Base-by-base conservation (phyloP, 768 basidiomycete species). In the Tubosaeta sp. region DNA sequence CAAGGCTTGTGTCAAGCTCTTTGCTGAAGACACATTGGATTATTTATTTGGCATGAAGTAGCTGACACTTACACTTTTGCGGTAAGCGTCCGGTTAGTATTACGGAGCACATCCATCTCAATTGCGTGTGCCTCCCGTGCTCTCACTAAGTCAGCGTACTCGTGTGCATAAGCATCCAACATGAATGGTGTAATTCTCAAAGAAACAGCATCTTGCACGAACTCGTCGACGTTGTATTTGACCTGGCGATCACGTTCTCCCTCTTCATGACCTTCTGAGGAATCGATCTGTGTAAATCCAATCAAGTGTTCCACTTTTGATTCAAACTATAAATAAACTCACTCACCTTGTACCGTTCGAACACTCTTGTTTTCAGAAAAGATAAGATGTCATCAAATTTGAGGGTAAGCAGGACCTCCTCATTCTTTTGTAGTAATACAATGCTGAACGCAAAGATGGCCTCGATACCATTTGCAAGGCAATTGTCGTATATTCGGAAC, bases 371-470 rank as follows among this genome's bases (percentile, higher is more conserved):
- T 60, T 95, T 95, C 46, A 98, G 68, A 69, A 89, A 98, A 0
- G 81, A 74, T 37, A 98, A 71, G 22, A 97, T 86, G 54, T 93
- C 85, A 65, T 98, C 97, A 60, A 98, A 97, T 62, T 93, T 95
- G 59, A 97, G 75, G 5, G 76, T 65, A 14, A 97, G 71, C 10
- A 98, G 70, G 22, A 72, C 71, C 39, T 87, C 83, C 68, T 99
- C 95, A 61, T 95, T 95, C 68, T 88, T 90, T 65, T 86, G 83
- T 49, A 99, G 74, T 5, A 99, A 75, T 25, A 83, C 84, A 29
- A 97, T 77, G 55, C 91, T 90, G 74, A 98, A 98, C 5, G 94
- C 85, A 71, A 99, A 98, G 29, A 98, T 88, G 2, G 95, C 91
- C 69, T 98, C 97, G 49, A 98, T 91, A 10, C 97, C 97, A 62